These are phyloP conservation scores for Rhododendron kiyosumense DNA, from an alignment of 148 eudicot genomes.

Conservation along the genomic window DNA sequence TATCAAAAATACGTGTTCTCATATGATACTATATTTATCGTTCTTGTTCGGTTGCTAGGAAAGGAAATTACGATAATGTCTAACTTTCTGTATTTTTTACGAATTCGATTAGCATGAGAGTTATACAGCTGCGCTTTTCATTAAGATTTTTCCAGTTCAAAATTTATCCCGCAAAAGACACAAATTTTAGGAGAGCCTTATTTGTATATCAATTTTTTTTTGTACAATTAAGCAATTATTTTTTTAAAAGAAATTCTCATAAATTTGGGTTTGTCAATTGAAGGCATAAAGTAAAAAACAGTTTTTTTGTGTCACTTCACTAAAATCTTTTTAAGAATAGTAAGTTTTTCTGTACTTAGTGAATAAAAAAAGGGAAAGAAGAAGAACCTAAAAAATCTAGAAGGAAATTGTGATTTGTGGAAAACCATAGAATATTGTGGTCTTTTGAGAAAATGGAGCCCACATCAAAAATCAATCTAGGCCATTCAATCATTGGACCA, in stretches of 20 bases:
- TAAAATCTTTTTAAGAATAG: background rate
- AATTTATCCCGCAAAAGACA: background rate
- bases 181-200: background rate
- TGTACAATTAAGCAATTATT: background rate
- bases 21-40: background rate
- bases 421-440: background rate
- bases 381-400: background rate
- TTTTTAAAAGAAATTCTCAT: no score
- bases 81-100: background rate
- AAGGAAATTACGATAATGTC: background rate
- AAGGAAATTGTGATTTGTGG: background rate
- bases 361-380: background rate
- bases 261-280: background rate
- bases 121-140: background rate
- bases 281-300: background rate
- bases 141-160: background rate
- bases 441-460: background rate
- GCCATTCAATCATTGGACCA: background rate
- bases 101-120: background rate
- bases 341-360: background rate
- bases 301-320: no score
- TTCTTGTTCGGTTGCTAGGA: background rate
- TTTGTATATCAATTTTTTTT: background rate
- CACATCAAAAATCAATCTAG: constrained; percentile 2
- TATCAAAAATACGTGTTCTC: background rate